phyloP scores from a whole-genome alignment of 495 filamentous ascomycete species.

The Neurospora sp. region DNA sequence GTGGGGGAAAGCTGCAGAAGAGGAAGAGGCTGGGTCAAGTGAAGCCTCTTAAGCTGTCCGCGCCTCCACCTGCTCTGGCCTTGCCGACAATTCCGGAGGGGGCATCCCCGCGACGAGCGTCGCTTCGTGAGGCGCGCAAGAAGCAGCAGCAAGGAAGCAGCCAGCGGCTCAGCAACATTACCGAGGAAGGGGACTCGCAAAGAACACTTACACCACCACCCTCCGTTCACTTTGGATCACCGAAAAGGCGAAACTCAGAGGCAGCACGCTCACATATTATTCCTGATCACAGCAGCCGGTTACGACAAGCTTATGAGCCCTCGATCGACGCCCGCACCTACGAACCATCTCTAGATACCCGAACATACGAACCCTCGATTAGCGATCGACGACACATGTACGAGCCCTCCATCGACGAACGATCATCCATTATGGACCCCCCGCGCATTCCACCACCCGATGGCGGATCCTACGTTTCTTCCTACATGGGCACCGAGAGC shows the following conservation, averaged over 20 bases:
- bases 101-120: constrained; percentile 30
- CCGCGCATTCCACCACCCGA: constrained; percentile 35
- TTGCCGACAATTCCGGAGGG: constrained; percentile 37
- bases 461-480: constrained; percentile 34
- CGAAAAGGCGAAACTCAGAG: constrained; percentile 14
- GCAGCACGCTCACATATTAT: not conserved
- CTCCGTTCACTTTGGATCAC: constrained; percentile 22
- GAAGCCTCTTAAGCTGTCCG: not conserved
- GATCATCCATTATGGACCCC: constrained; percentile 28
- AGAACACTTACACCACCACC: not conserved
- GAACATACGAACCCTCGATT: constrained; percentile 30
- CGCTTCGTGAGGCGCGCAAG: constrained; percentile 19
- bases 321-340: constrained; percentile 31
- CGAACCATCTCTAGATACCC: constrained; percentile 1
- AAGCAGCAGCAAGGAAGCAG: not conserved
- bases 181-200: not conserved
- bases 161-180: not conserved
- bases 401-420: constrained; percentile 3
- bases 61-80: constrained; percentile 2
- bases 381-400: constrained; percentile 1
- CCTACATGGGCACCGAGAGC: constrained; percentile 18
- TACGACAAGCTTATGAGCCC: constrained; percentile 36
- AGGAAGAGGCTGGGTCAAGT: constrained; percentile 12
- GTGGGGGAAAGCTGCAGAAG: constrained; percentile 34
- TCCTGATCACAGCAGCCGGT: constrained; percentile 19